Conservation (phyloP, 192 early-diverging fungal species). For the Thamnidium elegans region DNA sequence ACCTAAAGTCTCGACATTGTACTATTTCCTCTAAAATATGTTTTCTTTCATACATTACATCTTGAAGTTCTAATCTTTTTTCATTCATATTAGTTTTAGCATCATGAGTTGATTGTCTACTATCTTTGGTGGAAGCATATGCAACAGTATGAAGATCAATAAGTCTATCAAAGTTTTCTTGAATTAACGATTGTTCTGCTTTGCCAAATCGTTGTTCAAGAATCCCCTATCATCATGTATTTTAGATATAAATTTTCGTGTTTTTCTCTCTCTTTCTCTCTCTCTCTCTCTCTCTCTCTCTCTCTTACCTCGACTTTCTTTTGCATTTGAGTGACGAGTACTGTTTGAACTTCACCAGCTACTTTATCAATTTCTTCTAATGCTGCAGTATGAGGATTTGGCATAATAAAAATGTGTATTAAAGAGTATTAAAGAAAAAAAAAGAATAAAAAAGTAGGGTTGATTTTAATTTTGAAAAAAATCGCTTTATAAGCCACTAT, state of each 20-base stretch:
- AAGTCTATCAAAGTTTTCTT: slow-evolving; percentile 14
- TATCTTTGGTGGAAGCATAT: slow-evolving; percentile 29
- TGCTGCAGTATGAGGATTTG: background rate
- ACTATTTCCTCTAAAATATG: slow-evolving; percentile 55
- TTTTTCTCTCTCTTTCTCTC: background rate
- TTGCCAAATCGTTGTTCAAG: slow-evolving; percentile 6
- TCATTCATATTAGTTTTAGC: slow-evolving; percentile 55
- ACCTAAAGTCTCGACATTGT: slow-evolving; percentile 55
- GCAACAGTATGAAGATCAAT: slow-evolving; percentile 15
- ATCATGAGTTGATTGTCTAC: slow-evolving; percentile 48
- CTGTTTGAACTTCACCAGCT: background rate
- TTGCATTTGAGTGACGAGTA: slow-evolving; percentile 4
- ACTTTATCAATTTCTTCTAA: background rate
- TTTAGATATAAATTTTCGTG: background rate
- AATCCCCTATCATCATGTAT: slow-evolving; percentile 10
- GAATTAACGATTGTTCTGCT: background rate
- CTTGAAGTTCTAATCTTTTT: slow-evolving; percentile 45
- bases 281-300: too few relatives aligned
- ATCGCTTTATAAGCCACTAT: too few relatives aligned
- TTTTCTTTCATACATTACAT: slow-evolving; percentile 55
- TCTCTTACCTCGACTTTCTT: slow-evolving; percentile 1
- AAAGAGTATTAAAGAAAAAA: background rate
- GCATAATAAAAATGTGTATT: background rate
- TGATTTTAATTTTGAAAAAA: background rate
- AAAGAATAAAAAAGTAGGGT: too few relatives aligned